Percentiles rank a stretch among this genome's conserved stretches.
These are phyloP conservation scores for Imleria badia DNA, from an alignment of 768 basidiomycete genomes.

Conservation along the genomic window DNA sequence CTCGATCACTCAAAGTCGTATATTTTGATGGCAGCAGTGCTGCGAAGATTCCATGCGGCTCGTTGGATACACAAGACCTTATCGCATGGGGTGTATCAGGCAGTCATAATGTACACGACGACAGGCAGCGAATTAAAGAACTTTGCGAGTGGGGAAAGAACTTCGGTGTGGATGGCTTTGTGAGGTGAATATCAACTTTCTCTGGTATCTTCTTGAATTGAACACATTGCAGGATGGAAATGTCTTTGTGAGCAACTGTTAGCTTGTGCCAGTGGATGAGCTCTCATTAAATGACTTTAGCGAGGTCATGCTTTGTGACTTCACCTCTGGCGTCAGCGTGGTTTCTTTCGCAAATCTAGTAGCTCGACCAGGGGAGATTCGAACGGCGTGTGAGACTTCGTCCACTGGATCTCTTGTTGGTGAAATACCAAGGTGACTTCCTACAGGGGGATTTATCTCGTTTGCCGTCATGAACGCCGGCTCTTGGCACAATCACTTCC, in stretches of 20 bases:
- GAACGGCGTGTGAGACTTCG: not conserved
- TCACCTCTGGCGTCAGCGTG: constrained; percentile 28
- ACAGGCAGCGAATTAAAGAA: constrained; percentile 35
- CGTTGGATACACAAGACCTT: constrained; percentile 49
- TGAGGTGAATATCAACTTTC: constrained; percentile 32
- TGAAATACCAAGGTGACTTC: not conserved
- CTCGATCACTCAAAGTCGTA: constrained; percentile 40
- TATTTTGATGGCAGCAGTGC: constrained; percentile 57
- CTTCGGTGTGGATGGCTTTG: constrained; percentile 44
- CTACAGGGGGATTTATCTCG: not conserved
- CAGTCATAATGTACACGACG: constrained; percentile 22
- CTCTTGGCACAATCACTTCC: constrained; percentile 35
- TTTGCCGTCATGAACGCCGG: constrained; percentile 19
- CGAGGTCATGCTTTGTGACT: constrained; percentile 38
- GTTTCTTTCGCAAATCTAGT: constrained; percentile 21
- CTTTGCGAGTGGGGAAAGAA: constrained; percentile 46
- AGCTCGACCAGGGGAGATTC: too few relatives aligned
- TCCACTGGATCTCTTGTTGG: not conserved
- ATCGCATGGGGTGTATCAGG: constrained; percentile 39
- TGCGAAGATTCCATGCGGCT: constrained; percentile 39
- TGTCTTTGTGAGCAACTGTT: constrained; percentile 30
- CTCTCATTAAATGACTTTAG: constrained; percentile 14
- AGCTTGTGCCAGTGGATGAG: not conserved
- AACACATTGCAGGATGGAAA: constrained; percentile 24
- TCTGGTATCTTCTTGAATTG: not conserved